Evolutionary conservation across 768 basidiomycete genomes (phyloP).

Genomic region (Grammothele lineata): DNA sequence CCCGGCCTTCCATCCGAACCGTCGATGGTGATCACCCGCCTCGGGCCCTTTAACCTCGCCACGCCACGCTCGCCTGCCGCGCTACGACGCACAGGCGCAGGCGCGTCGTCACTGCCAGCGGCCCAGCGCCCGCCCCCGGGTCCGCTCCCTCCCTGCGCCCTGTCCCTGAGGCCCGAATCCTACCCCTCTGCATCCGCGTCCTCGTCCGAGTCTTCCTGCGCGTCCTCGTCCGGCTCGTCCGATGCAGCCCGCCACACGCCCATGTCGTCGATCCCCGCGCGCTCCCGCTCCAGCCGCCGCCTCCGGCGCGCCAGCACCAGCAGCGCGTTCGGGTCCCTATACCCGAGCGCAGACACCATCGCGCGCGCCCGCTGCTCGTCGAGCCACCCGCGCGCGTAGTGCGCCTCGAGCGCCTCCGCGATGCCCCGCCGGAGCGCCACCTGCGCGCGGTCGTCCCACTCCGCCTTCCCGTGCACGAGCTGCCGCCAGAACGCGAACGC

Average conservation of each 20-base stretch:
- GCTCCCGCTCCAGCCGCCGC: background rate
- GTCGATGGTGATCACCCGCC: constrained; percentile 6
- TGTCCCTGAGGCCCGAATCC: too few relatives aligned
- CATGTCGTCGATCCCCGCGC: background rate
- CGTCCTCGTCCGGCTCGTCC: background rate
- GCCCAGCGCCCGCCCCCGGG: background rate
- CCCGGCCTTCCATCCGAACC: constrained; percentile 10
- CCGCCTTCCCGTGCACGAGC: constrained; percentile 36
- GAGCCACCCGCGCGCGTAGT: constrained; percentile 25
- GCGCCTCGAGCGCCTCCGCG: constrained; percentile 28
- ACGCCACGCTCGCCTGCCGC: too few relatives aligned
- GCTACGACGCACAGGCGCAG: too few relatives aligned
- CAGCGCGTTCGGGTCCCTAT: background rate
- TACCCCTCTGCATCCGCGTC: too few relatives aligned
- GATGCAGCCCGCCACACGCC: background rate
- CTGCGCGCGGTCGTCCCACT: constrained; percentile 49
- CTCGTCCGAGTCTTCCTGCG: background rate
- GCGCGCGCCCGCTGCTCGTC: constrained; percentile 15
- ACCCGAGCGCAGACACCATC: constrained; percentile 32
- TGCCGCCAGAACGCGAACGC: constrained; percentile 60
- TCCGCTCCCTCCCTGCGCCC: background rate
- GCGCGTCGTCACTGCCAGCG: too few relatives aligned
- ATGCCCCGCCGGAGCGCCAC: constrained; percentile 39
- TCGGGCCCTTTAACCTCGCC: background rate
- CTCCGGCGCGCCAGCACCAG: constrained; percentile 3